Percentiles rank a stretch among this genome's conserved stretches.
Conservation (phyloP, 1,284 basidiomycete species). For the Thecaphora frezii region DNA sequence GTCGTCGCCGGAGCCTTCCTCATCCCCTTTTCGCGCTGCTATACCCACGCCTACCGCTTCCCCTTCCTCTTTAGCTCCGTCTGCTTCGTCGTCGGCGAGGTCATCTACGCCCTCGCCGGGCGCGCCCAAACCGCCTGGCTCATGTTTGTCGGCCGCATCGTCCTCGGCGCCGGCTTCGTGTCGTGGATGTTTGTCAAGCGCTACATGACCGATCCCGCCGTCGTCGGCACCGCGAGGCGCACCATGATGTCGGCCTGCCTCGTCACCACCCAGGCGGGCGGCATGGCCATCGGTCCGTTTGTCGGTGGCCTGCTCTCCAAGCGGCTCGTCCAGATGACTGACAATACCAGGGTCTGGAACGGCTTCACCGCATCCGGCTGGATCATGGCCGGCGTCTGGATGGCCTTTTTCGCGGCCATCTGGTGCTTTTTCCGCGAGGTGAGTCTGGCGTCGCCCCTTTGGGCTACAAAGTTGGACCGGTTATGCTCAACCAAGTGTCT, state of each 20-base stretch:
- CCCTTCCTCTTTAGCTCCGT: slow-evolving; percentile 29
- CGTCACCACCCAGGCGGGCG: slow-evolving; percentile 36
- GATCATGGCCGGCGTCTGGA: slow-evolving; percentile 35
- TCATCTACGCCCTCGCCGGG: slow-evolving; percentile 30
- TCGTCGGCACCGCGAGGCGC: slow-evolving; percentile 23
- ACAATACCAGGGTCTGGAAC: slow-evolving; percentile 28
- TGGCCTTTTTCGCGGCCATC: slow-evolving; percentile 13
- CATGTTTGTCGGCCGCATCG: slow-evolving; percentile 25
- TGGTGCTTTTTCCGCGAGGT: slow-evolving; percentile 20
- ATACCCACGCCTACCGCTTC: slow-evolving; percentile 17
- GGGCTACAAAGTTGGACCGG: no score
- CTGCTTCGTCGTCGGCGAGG: slow-evolving; percentile 25
- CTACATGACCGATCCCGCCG: slow-evolving; percentile 32
- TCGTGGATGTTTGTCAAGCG: slow-evolving; percentile 35
- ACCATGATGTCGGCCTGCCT: slow-evolving; percentile 38
- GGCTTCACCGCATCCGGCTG: slow-evolving; percentile 32
- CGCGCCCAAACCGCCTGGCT: slow-evolving; percentile 33
- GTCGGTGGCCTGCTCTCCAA: slow-evolving; percentile 29
- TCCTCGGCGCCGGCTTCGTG: slow-evolving; percentile 31
- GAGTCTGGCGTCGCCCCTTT: no score
- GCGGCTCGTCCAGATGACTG: slow-evolving; percentile 19
- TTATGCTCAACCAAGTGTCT: neutral
- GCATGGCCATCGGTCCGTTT: slow-evolving; percentile 36
- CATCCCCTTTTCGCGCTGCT: slow-evolving; percentile 27
- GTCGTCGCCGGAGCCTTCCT: slow-evolving; percentile 24